phyloP scores from a whole-genome alignment of 1,284 basidiomycete species.

The Wallemia hederae region DNA sequence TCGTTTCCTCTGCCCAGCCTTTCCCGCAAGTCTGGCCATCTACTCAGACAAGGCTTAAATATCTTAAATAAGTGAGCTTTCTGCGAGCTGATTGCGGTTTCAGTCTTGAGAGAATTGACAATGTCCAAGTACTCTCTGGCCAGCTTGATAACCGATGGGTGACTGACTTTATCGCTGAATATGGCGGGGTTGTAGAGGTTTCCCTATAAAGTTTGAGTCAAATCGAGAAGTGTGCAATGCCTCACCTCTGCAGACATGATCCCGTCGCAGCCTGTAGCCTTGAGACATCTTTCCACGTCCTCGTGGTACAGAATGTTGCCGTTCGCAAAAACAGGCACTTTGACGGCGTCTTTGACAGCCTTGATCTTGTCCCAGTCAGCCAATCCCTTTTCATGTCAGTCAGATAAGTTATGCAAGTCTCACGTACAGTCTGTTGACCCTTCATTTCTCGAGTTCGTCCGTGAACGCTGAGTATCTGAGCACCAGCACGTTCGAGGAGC shows the following conservation, averaged over 20 bases:
- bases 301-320: slow-evolving; percentile 65
- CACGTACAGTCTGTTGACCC: slow-evolving; percentile 27
- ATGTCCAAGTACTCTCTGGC: slow-evolving; percentile 69
- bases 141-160: slow-evolving; percentile 33
- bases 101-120: slow-evolving; percentile 38
- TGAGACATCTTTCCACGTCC: slow-evolving; percentile 48
- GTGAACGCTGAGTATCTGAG: slow-evolving; percentile 81
- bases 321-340: slow-evolving; percentile 82
- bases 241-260: slow-evolving; percentile 67
- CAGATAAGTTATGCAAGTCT: not conserved
- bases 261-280: slow-evolving; percentile 56
- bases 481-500: slow-evolving; percentile 81
- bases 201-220: slow-evolving; percentile 19
- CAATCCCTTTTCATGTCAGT: slow-evolving; percentile 28
- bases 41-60: slow-evolving; percentile 41
- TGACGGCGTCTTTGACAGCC: slow-evolving; percentile 59
- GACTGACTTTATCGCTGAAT: slow-evolving; percentile 27
- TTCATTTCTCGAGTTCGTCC: slow-evolving; percentile 74
- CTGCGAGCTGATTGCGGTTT: slow-evolving; percentile 41
- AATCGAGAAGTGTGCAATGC: not conserved
- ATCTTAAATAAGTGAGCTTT: slow-evolving; percentile 85
- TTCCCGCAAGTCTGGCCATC: slow-evolving; percentile 42
- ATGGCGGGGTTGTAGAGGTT: slow-evolving; percentile 78
- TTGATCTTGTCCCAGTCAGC: slow-evolving; percentile 63
- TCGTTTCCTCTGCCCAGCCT: slow-evolving; percentile 28